phyloP scores from a whole-genome alignment of 1,284 basidiomycete genomes.

The Lignosus rhinocerotis region DNA sequence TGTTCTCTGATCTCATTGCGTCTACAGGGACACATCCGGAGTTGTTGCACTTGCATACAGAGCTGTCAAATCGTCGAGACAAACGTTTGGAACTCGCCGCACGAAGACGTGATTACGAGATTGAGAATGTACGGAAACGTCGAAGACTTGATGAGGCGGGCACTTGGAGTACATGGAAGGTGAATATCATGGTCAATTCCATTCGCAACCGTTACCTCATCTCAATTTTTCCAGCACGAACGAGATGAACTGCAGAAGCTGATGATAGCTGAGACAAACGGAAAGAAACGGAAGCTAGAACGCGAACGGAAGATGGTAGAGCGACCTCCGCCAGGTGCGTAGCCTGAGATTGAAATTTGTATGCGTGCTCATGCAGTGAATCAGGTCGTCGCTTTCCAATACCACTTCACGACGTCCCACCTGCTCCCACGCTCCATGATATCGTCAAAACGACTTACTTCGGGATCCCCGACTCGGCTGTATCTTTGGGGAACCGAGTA shows the following conservation, averaged over 20 bases:
- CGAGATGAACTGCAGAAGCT: conserved; percentile 76
- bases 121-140: conserved; percentile 54
- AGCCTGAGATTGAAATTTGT: neutral
- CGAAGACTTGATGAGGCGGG: conserved; percentile 61
- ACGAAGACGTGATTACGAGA: conserved; percentile 66
- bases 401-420: conserved; percentile 31
- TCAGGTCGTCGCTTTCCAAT: conserved; percentile 38
- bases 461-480: conserved; percentile 20
- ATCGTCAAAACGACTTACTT: conserved; percentile 36
- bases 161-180: conserved; percentile 81
- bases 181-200: conserved; percentile 33
- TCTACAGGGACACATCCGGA: conserved; percentile 77
- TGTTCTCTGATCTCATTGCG: conserved; percentile 2
- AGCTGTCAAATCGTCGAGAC: conserved; percentile 72
- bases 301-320: conserved; percentile 77
- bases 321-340: conserved; percentile 67
- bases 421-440: conserved; percentile 37
- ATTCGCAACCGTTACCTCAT: neutral
- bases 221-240: conserved; percentile 44
- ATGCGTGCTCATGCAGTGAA: neutral
- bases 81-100: conserved; percentile 73
- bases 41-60: conserved; percentile 73
- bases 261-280: conserved; percentile 82
- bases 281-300: conserved; percentile 79
- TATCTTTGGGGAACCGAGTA: conserved; percentile 15